A percentile compares a stretch with the other conserved stretches of the same genome.
Conservation (phyloP, 202 grass and related monocot species). For the Carex sylvatica region DNA sequence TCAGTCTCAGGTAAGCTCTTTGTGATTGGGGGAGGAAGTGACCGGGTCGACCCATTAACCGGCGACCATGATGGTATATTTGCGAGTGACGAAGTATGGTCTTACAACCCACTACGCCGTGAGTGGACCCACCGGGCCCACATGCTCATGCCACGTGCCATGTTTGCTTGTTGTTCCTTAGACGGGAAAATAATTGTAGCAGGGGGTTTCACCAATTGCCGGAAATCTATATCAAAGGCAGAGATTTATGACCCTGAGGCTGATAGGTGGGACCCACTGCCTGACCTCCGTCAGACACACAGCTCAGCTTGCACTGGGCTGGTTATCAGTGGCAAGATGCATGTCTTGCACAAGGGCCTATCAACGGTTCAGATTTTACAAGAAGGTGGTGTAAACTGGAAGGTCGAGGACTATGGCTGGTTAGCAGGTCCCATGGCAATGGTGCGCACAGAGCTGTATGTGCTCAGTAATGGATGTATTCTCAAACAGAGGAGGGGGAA, state of each 20-base stretch:
- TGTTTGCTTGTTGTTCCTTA: conserved; percentile 91
- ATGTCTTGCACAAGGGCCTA: conserved; percentile 87
- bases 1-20: conserved; percentile 83
- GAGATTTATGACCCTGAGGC: conserved; percentile 85
- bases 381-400: conserved; percentile 57
- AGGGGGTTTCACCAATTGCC: conserved; percentile 88
- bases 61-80: conserved; percentile 91
- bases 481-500: conserved; percentile 75
- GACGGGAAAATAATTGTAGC: conserved; percentile 88
- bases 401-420: conserved; percentile 80
- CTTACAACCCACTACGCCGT: conserved; percentile 63
- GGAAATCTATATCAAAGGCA: conserved; percentile 71
- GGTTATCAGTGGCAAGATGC: conserved; percentile 76
- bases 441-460: conserved; percentile 70
- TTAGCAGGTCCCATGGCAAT: conserved; percentile 89
- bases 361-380: conserved; percentile 87
- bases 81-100: conserved; percentile 97
- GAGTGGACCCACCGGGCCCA: conserved; percentile 55
- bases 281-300: conserved; percentile 70
- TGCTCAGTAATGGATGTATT: conserved; percentile 88
- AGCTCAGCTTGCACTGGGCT: conserved; percentile 90
- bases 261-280: conserved; percentile 71
- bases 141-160: conserved; percentile 78
- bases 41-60: conserved; percentile 85
- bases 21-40: conserved; percentile 93